Evolutionary conservation across 306 rosid species (phyloP).

Genomic region (Trichosanthes truncata): DNA sequence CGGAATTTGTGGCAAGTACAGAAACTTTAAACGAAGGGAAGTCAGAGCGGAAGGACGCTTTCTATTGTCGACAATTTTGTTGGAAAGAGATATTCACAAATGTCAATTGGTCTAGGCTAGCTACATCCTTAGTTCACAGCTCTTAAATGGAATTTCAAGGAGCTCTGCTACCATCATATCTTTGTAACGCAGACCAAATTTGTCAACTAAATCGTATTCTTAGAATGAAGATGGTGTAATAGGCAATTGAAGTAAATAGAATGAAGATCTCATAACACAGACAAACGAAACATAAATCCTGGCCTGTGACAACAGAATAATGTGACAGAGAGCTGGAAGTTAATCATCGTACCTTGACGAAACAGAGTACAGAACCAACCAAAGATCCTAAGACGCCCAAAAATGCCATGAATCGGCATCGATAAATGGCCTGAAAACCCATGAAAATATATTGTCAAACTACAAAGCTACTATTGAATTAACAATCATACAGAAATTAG

Average conservation of each 20-base stretch:
- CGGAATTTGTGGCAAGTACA: too few species aligned
- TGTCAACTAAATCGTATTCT: not conserved
- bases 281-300: not conserved
- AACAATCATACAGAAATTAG: not conserved
- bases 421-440: slow-evolving; percentile 45
- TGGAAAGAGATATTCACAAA: not conserved
- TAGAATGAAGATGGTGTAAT: not conserved
- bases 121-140: not conserved
- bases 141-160: not conserved
- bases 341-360: slow-evolving; percentile 50
- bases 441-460: not conserved
- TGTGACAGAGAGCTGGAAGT: not conserved
- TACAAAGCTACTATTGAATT: not conserved
- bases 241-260: not conserved
- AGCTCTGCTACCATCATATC: not conserved
- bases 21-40: too few species aligned
- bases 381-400: slow-evolving; percentile 88
- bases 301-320: not conserved
- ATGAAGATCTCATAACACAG: not conserved
- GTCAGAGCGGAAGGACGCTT: not conserved
- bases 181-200: not conserved
- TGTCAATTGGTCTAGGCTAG: not conserved
- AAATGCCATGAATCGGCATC: slow-evolving; percentile 64
- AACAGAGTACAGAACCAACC: slow-evolving; percentile 66
- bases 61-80: not conserved